Base-by-base conservation (phyloP, 1,284 basidiomycete genomes). In the Athelia sp. region DNA sequence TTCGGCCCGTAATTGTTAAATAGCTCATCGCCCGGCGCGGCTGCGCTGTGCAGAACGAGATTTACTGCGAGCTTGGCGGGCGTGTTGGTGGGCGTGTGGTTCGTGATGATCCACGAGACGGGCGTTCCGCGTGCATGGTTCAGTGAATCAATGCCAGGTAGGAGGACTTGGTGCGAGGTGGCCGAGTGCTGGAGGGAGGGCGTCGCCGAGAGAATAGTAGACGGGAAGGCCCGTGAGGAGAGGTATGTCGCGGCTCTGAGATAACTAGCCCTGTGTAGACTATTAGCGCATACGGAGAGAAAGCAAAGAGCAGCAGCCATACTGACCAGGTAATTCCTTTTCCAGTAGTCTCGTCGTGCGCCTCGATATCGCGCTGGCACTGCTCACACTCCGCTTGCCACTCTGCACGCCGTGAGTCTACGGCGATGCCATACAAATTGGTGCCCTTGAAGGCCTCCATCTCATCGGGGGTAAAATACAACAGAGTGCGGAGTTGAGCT, bases 1-100 rank as follows among this genome's bases (percentile, higher is more conserved):
- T 92, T 93, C 0, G 80, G 76, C 0, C 90, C 90, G 60, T 92
- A 92, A 62, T 94, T 95, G 68, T 95, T 96, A 72, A 87, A 85
- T n/a, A 93, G 69, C 63, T 96, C 87, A 15, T 72, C 56, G 36
- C 74, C 77, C 3, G 66, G 53, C 1, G 55, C 54, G 1, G 72
- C 67, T 0, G 71, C 40, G 1, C 60, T 63, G 54, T 81, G 82
- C n/a, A 78, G 64, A 2, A 84, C 67, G 51, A 82, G 65, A 8
- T 22, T 23, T 9, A 44, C 43, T 10, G 52, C 51, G 8, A 48
- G 46, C 44, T 45, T 47, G n/a, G 46, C 48, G 38, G 51, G 18
- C 15, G 47, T 23, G 19, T 56, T 34, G 45, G 59, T 35, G 1
- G 62, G 55, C 40, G 72, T 63, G 52, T 69, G 67, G 8, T 74